These are phyloP conservation scores for Botrytis fragariae DNA, from an alignment of 2,329 filamentous ascomycete genomes.

Conservation along the genomic window DNA sequence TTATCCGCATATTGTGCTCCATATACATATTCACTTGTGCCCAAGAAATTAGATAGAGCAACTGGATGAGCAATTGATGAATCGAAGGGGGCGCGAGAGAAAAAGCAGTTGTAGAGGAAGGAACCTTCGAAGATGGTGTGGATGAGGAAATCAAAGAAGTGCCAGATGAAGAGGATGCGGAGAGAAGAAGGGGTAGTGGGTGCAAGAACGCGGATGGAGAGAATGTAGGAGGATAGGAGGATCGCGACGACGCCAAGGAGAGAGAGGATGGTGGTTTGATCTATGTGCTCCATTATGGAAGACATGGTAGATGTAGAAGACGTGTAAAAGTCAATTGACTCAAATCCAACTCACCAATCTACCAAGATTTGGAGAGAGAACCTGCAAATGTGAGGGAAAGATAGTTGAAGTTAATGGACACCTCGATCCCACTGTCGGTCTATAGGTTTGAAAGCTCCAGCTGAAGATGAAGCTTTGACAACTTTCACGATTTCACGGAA, in stretches of 20 bases:
- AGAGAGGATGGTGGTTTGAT: slow-evolving; percentile 58
- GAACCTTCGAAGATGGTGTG: slow-evolving; percentile 89
- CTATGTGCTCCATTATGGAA: slow-evolving; percentile 46
- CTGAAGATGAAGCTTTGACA: background rate
- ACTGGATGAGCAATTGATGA: slow-evolving; percentile 41
- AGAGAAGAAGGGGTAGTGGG: slow-evolving; percentile 46
- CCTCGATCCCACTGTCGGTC: background rate
- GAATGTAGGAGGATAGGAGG: slow-evolving; percentile 48
- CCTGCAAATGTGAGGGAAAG: background rate
- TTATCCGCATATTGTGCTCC: slow-evolving; percentile 55
- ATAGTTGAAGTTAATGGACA: background rate
- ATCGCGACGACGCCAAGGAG: slow-evolving; percentile 55
- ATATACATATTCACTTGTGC: slow-evolving; percentile 49
- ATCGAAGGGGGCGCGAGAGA: slow-evolving; percentile 52
- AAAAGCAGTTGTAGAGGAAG: slow-evolving; percentile 94
- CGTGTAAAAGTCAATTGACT: background rate
- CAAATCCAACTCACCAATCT: background rate
- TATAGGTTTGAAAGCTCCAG: background rate
- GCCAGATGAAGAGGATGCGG: slow-evolving; percentile 89
- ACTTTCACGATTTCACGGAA: background rate
- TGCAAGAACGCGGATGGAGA: slow-evolving; percentile 46
- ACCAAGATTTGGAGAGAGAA: background rate
- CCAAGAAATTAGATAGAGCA: slow-evolving; percentile 48
- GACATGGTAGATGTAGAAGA: slow-evolving; percentile 9
- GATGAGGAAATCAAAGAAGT: slow-evolving; percentile 86